phyloP scores from a whole-genome alignment of 2,329 filamentous ascomycete species.

The Venturia nashicola region DNA sequence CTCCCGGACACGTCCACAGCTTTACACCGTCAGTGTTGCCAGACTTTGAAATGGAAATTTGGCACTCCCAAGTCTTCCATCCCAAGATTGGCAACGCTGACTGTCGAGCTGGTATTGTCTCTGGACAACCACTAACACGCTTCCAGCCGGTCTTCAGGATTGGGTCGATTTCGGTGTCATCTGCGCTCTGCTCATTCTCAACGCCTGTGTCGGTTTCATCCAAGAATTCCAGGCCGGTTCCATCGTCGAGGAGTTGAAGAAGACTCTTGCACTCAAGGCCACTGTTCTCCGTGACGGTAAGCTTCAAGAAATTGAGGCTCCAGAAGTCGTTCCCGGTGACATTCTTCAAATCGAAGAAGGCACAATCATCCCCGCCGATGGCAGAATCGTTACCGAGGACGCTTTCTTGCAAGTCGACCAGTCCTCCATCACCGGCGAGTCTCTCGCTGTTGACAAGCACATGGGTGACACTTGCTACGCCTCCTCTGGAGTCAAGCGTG shows the following conservation, averaged over 20 bases:
- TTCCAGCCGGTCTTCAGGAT: conserved; percentile 72
- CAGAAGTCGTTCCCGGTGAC: conserved; percentile 79
- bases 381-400: conserved; percentile 70
- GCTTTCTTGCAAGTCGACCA: conserved; percentile 85
- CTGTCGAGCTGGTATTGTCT: not conserved
- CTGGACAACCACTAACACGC: conserved; percentile 25
- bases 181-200: conserved; percentile 62
- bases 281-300: conserved; percentile 72
- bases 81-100: not conserved
- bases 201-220: conserved; percentile 74
- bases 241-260: conserved; percentile 84
- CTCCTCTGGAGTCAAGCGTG: conserved; percentile 83
- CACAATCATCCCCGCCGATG: conserved; percentile 83
- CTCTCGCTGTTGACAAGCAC: conserved; percentile 82
- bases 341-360: conserved; percentile 84
- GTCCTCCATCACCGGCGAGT: conserved; percentile 85
- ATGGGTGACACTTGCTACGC: conserved; percentile 69
- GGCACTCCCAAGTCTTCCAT: not conserved
- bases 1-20: conserved; percentile 24
- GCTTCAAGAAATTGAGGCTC: conserved; percentile 67
- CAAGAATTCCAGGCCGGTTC: conserved; percentile 85
- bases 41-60: not conserved
- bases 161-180: conserved; percentile 95
- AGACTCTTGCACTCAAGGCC: conserved; percentile 79
- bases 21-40: too few species aligned